Base-by-base conservation (phyloP, 2,329 filamentous ascomycete species). In the Domatiomyces catenatus region DNA sequence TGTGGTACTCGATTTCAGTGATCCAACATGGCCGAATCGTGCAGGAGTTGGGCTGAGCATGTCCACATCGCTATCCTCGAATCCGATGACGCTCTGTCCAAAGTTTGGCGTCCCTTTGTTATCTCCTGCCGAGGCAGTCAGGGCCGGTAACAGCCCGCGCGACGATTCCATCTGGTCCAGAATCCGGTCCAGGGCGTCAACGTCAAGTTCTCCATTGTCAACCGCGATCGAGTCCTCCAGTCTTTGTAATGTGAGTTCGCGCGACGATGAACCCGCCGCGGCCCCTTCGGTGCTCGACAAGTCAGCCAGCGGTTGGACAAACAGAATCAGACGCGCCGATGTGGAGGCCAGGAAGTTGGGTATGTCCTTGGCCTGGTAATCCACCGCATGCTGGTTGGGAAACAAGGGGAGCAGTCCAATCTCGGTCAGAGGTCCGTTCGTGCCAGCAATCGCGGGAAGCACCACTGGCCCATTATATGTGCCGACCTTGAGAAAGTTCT, bases 121-220 rank as follows among this genome's bases (percentile, higher is more conserved):
- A 10, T 8, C 8, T 10, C 28, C 28, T 39, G 2, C 32, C 32
- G 32, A 2, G 15, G 32, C 12, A 39, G 32, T 39, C 10, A 12
- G 3, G 42, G 47, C 32, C 15, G 42, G 46, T 39, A 18, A 10
- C 5, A 19, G 24, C 36, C 43, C 18, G 4, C 42, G 43, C 42
- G 22, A 39, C 18, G 42, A 48, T 15, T 52, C 51, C 69, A 73
- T 73, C 42, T 65, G 64, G 24, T 63, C 68, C 39, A 73, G 58
- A 3, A 73, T 59, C 18, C 69, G 64, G 50, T 69, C 69, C 69
- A 73, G 72, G 46, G 69, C 70, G 43, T 71, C 65, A 15, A 73
- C 63, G 51, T 71, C 70, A 15, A 73, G 63, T 49, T 71, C 67
- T 44, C 69, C 70, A 45, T 62, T 62, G 44, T 58, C 24, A 26